A percentile compares a stretch with the other conserved stretches of the same genome.
These are phyloP conservation scores for Zygotorulaspora sp. DNA, from an alignment of 805 yeast species.

Conservation along the genomic window DNA sequence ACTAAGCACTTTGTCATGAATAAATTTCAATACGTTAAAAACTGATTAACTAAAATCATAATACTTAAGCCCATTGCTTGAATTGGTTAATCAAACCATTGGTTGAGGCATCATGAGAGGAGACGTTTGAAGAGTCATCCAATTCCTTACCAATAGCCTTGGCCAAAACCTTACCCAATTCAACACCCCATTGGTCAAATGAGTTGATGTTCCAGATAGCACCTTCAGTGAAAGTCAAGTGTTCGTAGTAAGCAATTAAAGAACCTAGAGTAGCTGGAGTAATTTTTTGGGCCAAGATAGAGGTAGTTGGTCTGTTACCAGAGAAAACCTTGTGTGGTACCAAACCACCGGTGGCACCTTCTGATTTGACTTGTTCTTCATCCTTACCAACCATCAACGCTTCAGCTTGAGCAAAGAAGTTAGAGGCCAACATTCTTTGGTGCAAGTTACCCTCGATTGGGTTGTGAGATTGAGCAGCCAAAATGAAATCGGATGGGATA, in stretches of 20 bases:
- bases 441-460: constrained; percentile 92
- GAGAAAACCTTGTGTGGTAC: constrained; percentile 95
- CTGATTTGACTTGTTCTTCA: constrained; percentile 74
- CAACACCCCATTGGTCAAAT: constrained; percentile 99
- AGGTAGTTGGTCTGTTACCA: constrained; percentile 99
- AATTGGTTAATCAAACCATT: constrained; percentile 91
- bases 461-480: constrained; percentile 97
- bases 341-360: constrained; percentile 81
- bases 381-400: constrained; percentile 96
- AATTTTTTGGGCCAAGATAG: constrained; percentile 90
- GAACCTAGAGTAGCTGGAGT: constrained; percentile 97
- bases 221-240: constrained; percentile 95
- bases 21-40: constrained; percentile 9
- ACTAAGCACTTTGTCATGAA: too few species aligned
- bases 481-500: constrained; percentile 93
- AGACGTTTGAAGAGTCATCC: constrained; percentile 52
- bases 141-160: constrained; percentile 91
- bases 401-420: constrained; percentile 97
- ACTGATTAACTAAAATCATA: constrained; percentile 2
- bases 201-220: constrained; percentile 99
- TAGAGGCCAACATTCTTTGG: constrained; percentile 98
- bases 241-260: constrained; percentile 96
- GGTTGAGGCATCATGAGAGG: constrained; percentile 84
- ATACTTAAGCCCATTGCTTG: constrained; percentile 65
- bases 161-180: constrained; percentile 96